Conservation (phyloP, 1,139 yeast species). For the Yamadazyma songkhlaensis region DNA sequence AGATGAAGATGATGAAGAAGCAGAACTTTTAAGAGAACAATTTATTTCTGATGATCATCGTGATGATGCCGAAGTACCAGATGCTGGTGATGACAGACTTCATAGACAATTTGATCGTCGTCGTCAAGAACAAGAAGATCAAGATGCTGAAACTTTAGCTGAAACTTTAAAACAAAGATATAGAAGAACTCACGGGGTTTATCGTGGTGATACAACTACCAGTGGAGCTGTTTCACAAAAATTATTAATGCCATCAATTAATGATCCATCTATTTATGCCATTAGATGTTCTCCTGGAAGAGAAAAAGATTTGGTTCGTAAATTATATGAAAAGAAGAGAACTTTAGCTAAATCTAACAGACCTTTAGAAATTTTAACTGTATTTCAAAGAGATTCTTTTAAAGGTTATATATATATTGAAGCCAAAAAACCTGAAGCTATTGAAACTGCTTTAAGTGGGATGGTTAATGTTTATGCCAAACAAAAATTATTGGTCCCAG, state of each 20-base stretch:
- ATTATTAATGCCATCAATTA: constrained; percentile 88
- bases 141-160: constrained; percentile 93
- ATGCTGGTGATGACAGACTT: constrained; percentile 59
- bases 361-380: constrained; percentile 79
- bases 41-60: constrained; percentile 65
- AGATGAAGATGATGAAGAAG: constrained; percentile 85
- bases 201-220: constrained; percentile 79
- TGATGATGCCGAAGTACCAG: constrained; percentile 42
- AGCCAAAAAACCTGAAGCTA: constrained; percentile 92
- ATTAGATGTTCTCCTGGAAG: constrained; percentile 90
- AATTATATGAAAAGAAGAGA: constrained; percentile 74
- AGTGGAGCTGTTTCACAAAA: constrained; percentile 86
- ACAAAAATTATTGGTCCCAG: constrained; percentile 82
- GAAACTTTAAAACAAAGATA: constrained; percentile 90
- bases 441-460: constrained; percentile 83
- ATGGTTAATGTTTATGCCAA: constrained; percentile 78
- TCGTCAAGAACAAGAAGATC: constrained; percentile 86
- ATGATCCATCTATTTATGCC: constrained; percentile 96
- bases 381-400: constrained; percentile 91
- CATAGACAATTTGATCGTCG: constrained; percentile 92
- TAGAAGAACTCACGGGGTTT: constrained; percentile 82
- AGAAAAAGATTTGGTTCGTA: constrained; percentile 87
- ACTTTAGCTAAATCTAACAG: constrained; percentile 60
- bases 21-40: constrained; percentile 81
- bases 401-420: constrained; percentile 90